Percentiles rank a stretch among this genome's conserved stretches.
phyloP scores from a whole-genome alignment of 441 rosid species.

The Monsonia emarginata region DNA sequence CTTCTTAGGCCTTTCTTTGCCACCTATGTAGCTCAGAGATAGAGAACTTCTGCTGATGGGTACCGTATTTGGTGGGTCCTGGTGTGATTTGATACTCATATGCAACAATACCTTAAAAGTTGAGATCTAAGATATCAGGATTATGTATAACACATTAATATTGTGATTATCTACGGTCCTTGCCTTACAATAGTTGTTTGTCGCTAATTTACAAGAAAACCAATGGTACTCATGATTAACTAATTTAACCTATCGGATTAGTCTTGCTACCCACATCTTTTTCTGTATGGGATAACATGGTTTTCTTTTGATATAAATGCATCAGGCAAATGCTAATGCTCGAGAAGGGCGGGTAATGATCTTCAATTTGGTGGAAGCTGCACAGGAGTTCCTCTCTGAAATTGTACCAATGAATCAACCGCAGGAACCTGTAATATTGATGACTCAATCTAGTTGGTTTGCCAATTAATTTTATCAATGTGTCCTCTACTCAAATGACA shows the following conservation, averaged over 20 bases:
- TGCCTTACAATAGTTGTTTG: background rate
- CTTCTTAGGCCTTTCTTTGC: no score
- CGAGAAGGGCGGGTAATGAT: slow-evolving; percentile 97
- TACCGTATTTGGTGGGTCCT: background rate
- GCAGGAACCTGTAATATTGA: slow-evolving; percentile 49
- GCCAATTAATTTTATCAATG: background rate
- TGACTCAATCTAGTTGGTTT: slow-evolving; percentile 5
- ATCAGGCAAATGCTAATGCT: slow-evolving; percentile 71
- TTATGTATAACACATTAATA: background rate
- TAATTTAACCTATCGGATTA: background rate
- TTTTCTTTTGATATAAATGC: background rate
- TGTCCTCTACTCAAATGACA: background rate
- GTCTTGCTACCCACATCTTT: slow-evolving; percentile 7
- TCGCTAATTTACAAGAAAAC: background rate
- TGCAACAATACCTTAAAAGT: background rate
- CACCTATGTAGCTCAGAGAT: background rate
- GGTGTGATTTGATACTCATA: background rate
- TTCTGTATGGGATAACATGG: background rate
- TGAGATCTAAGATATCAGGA: background rate
- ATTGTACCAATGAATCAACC: slow-evolving; percentile 44
- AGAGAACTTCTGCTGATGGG: background rate
- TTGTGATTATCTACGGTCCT: background rate
- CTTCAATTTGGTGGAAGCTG: slow-evolving; percentile 92
- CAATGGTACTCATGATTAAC: no score
- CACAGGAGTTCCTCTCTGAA: slow-evolving; percentile 92